phyloP scores from a whole-genome alignment of 2,329 filamentous ascomycete genomes.

The Fusarium sp. region DNA sequence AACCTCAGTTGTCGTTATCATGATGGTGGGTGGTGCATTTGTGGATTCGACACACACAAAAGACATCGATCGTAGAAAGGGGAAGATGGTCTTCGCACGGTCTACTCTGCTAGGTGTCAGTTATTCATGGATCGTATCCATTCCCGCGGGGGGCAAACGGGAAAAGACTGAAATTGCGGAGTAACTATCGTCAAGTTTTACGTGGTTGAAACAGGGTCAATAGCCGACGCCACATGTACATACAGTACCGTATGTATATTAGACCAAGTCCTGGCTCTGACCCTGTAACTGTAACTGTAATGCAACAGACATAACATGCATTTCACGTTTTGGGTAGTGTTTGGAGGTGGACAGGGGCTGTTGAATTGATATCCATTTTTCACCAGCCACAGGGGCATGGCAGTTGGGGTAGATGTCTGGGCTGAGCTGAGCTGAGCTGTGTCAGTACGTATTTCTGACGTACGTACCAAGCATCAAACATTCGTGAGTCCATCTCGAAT shows the following conservation, averaged over 20 bases:
- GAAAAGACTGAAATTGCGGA: conserved; percentile 42
- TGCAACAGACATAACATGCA: background rate
- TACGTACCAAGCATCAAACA: background rate
- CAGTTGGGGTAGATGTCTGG: background rate
- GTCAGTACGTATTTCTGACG: background rate
- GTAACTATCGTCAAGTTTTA: conserved; percentile 42
- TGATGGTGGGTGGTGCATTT: conserved; percentile 12
- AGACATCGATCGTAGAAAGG: conserved; percentile 11
- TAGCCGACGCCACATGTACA: conserved; percentile 43
- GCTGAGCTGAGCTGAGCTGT: background rate
- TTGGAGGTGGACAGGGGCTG: conserved; percentile 2
- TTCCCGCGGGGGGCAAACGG: conserved; percentile 27
- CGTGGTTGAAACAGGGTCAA: conserved; percentile 39
- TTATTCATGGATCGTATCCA: conserved; percentile 4
- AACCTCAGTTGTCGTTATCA: background rate
- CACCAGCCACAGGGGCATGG: background rate
- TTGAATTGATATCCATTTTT: background rate
- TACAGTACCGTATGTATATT: background rate
- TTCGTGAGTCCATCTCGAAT: background rate
- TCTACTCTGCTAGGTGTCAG: conserved; percentile 18
- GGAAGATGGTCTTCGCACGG: conserved; percentile 38
- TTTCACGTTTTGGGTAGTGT: conserved; percentile 19
- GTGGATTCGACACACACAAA: conserved; percentile 11
- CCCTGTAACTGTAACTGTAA: background rate
- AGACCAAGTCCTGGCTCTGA: background rate